A percentile compares a stretch with the other conserved stretches of the same genome.
Conservation (phyloP, 495 filamentous ascomycete species). For the Aspergillus conjunctus region DNA sequence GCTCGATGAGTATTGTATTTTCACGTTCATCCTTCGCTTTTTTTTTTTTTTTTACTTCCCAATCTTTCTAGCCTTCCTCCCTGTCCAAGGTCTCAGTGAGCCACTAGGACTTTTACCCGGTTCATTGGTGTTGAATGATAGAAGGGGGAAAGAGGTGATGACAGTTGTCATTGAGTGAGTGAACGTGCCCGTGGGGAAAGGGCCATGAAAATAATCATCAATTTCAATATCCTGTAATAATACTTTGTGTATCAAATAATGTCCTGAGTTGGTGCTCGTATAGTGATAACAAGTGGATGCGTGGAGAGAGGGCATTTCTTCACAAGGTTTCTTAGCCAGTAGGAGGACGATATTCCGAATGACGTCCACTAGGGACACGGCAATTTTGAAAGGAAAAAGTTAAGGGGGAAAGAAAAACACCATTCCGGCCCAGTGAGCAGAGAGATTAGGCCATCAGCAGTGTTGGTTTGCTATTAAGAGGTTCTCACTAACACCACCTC, state of each 20-base stretch:
- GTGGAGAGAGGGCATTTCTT: conserved; percentile 1
- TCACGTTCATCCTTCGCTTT: too few relatives aligned
- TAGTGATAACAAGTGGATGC: conserved; percentile 5
- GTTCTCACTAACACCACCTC: conserved; percentile 6
- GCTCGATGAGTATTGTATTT: too few relatives aligned
- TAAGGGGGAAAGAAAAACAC: conserved; percentile 1
- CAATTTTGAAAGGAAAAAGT: conserved; percentile 6
- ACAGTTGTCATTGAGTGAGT: neutral
- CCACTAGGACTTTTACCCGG: neutral
- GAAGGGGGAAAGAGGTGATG: neutral
- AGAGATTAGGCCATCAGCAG: conserved; percentile 6
- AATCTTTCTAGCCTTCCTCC: neutral
- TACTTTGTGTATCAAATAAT: conserved; percentile 6
- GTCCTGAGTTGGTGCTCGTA: conserved; percentile 12
- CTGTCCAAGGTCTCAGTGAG: neutral
- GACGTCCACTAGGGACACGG: conserved; percentile 1
- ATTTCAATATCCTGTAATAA: conserved; percentile 12
- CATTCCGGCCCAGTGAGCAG: conserved; percentile 1
- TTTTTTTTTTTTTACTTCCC: conserved; percentile 5
- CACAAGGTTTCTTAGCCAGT: conserved; percentile 13
- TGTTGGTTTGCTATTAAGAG: conserved; percentile 15
- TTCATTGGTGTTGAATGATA: neutral
- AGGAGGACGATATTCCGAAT: neutral
- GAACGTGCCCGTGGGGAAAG: neutral
- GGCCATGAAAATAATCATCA: conserved; percentile 3